Evolutionary conservation across 805 yeast genomes (phyloP).

Genomic region (Henningerozyma blattae): DNA sequence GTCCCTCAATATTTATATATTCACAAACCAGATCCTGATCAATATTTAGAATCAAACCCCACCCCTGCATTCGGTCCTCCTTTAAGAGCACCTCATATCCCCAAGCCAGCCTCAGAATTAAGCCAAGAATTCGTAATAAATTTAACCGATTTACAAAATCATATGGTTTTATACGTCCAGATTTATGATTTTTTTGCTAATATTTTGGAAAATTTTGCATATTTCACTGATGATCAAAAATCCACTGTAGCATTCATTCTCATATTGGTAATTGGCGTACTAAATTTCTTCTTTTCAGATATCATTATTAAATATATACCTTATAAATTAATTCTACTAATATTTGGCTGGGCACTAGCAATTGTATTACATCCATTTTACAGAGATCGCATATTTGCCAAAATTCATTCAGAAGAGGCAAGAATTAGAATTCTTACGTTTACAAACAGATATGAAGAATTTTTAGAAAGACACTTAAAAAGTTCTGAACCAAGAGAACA

Average conservation of each 20-base stretch:
- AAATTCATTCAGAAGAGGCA: constrained; percentile 52
- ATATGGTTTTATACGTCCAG: constrained; percentile 52
- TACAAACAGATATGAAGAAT: constrained; percentile 38
- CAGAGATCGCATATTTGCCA: constrained; percentile 34
- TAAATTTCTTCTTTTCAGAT: constrained; percentile 24
- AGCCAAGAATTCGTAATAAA: constrained; percentile 69
- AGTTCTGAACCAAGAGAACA: constrained; percentile 31
- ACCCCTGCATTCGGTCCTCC: constrained; percentile 41
- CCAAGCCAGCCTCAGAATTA: constrained; percentile 67
- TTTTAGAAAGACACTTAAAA: constrained; percentile 29
- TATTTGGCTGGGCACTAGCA: constrained; percentile 37
- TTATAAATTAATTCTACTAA: constrained; percentile 26
- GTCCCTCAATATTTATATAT: constrained; percentile 51
- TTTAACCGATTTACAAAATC: constrained; percentile 75
- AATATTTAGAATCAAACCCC: constrained; percentile 26
- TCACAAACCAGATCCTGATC: constrained; percentile 49
- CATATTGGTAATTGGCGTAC: constrained; percentile 21
- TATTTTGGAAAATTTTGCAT: constrained; percentile 43
- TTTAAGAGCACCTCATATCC: constrained; percentile 34
- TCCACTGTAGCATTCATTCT: constrained; percentile 40
- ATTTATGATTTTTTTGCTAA: constrained; percentile 45
- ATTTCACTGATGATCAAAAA: constrained; percentile 48
- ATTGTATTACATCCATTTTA: constrained; percentile 42
- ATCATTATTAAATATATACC: constrained; percentile 22
- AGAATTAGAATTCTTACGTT: constrained; percentile 37